Conservation (phyloP, 1,284 basidiomycete genomes). For the Ustilago tritici region DNA sequence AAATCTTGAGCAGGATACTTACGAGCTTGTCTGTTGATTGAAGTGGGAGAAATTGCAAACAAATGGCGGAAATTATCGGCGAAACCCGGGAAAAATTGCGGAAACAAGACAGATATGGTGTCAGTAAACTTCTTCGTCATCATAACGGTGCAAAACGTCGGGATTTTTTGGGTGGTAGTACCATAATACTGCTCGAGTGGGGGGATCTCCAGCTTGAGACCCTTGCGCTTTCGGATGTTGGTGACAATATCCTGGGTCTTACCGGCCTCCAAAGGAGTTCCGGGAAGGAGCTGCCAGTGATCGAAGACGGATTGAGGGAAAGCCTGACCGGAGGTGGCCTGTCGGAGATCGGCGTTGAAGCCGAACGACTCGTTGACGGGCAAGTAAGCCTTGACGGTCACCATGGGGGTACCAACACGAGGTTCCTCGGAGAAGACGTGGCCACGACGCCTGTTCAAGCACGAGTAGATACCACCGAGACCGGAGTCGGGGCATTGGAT, state of each 20-base stretch:
- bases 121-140: background rate
- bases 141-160: background rate
- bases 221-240: constrained; percentile 88
- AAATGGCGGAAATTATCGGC: background rate
- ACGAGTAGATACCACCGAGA: constrained; percentile 96
- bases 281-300: constrained; percentile 76
- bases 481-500: constrained; percentile 98
- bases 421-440: constrained; percentile 99
- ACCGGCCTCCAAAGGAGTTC: constrained; percentile 76
- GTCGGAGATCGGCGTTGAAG: constrained; percentile 96
- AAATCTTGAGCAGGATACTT: background rate
- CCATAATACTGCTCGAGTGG: constrained; percentile 57
- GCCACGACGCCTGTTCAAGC: constrained; percentile 96
- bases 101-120: background rate
- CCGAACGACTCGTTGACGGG: constrained; percentile 98
- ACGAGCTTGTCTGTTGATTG: constrained; percentile 1
- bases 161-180: background rate
- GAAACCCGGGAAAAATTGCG: background rate
- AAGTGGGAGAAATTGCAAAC: constrained; percentile 1
- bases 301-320: constrained; percentile 98
- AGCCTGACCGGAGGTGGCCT: constrained; percentile 93
- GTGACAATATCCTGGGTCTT: constrained; percentile 89
- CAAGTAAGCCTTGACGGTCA: constrained; percentile 98
- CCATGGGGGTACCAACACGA: constrained; percentile 97
- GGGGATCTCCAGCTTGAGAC: constrained; percentile 73